Evolutionary conservation across 1,284 basidiomycete species (phyloP), one percentile per base, ranked within the genome.

Genomic region (Sporisorium reilianum): DNA sequence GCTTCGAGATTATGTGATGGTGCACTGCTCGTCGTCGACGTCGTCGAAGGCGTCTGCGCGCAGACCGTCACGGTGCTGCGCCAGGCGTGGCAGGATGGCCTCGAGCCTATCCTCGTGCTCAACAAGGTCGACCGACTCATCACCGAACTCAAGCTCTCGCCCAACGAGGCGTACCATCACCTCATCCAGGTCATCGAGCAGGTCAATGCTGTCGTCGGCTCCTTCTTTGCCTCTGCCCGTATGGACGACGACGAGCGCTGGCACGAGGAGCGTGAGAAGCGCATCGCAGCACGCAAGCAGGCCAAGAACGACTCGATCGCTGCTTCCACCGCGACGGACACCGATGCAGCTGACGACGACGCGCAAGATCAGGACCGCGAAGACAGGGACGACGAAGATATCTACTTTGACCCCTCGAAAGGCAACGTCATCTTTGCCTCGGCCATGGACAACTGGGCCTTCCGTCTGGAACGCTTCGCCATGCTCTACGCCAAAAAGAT

Each of bases 371-470:
- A 65, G n/a, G 55, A 53, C 11, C 75, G 77, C 84, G 90, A 94
- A 80, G 97, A 99, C 86, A 93, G 93, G 81, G 95, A 98, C 81
- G 97, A 99, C 81, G 81, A 80, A 34, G 95, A 97, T 84, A 91
- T 99, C 62, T 99, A 99, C 86, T 99, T 99, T 80, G 93, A 95
- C 2, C 97, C 97, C 0, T 93, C 96, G 80, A 90, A 90, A 64
- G 97, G 97, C 23, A 99, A 98, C 82, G 97, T 99, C 45, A 89
- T 99, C 46, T 99, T 99, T 84, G 93, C 96, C 0, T 95, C 92
- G 36, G 97, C 97, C 3, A 90, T 98, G 63, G 95, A 98, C 81
- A 95, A 95, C 3, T 99, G 97, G 96, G 97, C 95, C 0, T 99
- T 99, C 87, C 89, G 96, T 34, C 89, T 98, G 9, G 91, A 92